These are phyloP conservation scores for Sclerotinia borealis DNA, from an alignment of 2,329 filamentous ascomycete species.

Conservation along the genomic window DNA sequence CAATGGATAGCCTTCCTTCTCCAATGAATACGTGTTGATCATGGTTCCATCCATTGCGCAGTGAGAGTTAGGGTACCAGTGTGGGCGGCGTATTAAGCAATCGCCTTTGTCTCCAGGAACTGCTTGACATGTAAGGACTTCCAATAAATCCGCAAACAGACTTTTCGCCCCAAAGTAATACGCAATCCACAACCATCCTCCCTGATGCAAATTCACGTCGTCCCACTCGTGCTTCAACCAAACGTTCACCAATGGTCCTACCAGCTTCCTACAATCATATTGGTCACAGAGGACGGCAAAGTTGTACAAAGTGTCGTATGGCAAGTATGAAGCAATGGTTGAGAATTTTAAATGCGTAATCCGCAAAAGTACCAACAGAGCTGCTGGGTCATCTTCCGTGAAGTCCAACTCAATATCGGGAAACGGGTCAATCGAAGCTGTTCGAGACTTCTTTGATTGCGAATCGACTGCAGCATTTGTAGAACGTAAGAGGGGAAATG, in stretches of 20 bases:
- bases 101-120: rapidly evolving
- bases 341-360: background rate
- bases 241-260: background rate
- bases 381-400: background rate
- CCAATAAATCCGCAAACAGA: background rate
- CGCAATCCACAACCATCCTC: background rate
- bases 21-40: background rate
- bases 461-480: background rate
- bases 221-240: background rate
- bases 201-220: background rate
- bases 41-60: rapidly evolving
- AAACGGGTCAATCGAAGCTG: background rate
- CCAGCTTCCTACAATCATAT: background rate
- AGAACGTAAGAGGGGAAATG: background rate
- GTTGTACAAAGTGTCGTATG: background rate
- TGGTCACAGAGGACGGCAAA: background rate
- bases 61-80: too few relatives aligned
- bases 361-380: background rate
- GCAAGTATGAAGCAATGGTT: background rate
- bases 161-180: background rate
- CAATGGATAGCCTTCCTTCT: background rate
- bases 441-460: background rate
- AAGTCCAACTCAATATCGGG: background rate
- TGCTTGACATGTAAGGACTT: background rate
- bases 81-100: too few relatives aligned